These are phyloP conservation scores for Ceratobasidium sp. DNA, from an alignment of 1,284 basidiomycete species.

Conservation along the genomic window DNA sequence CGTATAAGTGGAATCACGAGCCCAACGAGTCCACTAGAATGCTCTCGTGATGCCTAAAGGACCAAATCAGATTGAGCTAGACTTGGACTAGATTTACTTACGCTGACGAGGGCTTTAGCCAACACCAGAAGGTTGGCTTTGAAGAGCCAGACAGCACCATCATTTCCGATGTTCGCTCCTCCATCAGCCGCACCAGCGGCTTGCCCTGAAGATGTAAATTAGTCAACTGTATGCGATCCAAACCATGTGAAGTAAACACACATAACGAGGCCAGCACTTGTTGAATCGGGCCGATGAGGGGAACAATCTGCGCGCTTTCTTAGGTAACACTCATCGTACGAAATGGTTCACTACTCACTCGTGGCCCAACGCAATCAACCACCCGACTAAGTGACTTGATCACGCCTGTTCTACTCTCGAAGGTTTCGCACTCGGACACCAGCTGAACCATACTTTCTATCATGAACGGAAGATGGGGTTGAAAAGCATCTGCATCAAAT, in stretches of 20 bases:
- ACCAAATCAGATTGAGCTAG: neutral
- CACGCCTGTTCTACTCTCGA: constrained; percentile 83
- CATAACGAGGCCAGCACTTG: constrained; percentile 66
- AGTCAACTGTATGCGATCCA: neutral
- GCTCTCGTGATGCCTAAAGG: constrained; percentile 70
- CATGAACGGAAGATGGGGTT: constrained; percentile 69
- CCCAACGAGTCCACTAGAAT: constrained; percentile 68
- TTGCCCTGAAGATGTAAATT: constrained; percentile 22
- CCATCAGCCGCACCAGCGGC: constrained; percentile 29
- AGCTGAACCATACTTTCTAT: constrained; percentile 75
- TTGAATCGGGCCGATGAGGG: constrained; percentile 78
- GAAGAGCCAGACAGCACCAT: constrained; percentile 72
- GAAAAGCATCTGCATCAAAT: constrained; percentile 71
- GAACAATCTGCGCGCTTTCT: constrained; percentile 68
- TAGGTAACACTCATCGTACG: neutral
- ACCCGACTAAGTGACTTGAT: constrained; percentile 78
- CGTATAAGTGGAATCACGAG: constrained; percentile 81
- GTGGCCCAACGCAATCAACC: constrained; percentile 74
- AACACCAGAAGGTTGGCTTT: constrained; percentile 80
- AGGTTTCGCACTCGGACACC: constrained; percentile 80
- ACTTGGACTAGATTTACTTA: constrained; percentile 56
- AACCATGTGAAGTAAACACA: constrained; percentile 59
- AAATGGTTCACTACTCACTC: constrained; percentile 60
- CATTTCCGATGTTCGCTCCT: constrained; percentile 75
- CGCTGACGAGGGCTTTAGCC: constrained; percentile 79